These are phyloP conservation scores for Penicillium sp. DNA, from an alignment of 2,329 filamentous ascomycete genomes.

Conservation along the genomic window DNA sequence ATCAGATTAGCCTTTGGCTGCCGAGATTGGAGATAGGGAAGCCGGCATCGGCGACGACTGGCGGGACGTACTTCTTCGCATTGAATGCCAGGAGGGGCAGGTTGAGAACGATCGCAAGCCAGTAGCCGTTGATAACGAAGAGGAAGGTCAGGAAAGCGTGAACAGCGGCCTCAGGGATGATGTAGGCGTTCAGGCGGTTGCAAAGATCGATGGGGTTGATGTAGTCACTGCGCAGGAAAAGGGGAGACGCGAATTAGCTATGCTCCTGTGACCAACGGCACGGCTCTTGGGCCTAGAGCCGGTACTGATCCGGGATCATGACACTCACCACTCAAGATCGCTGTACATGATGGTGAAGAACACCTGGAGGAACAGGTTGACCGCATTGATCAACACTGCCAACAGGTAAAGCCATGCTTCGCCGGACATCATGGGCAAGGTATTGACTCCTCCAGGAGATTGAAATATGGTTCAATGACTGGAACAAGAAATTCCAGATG, in stretches of 20 bases:
- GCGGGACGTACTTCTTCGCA: constrained; percentile 82
- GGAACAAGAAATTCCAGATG: neutral
- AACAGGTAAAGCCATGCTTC: constrained; percentile 98
- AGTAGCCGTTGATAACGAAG: constrained; percentile 98
- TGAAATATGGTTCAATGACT: constrained; percentile 14
- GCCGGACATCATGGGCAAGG: constrained; percentile 74
- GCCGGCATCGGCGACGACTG: constrained; percentile 2
- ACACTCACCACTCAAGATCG: constrained; percentile 94
- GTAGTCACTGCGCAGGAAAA: constrained; percentile 72
- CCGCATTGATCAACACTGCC: constrained; percentile 97
- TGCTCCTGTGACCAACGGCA: neutral
- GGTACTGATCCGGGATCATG: neutral
- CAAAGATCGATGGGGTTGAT: constrained; percentile 99
- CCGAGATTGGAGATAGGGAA: neutral
- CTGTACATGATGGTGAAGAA: constrained; percentile 99
- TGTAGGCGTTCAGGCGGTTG: constrained; percentile 99
- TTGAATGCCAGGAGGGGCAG: constrained; percentile 91
- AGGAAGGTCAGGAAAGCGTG: constrained; percentile 94
- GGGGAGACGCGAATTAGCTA: constrained; percentile 31
- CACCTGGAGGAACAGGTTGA: constrained; percentile 99
- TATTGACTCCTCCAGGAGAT: constrained; percentile 10
- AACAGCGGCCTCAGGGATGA: constrained; percentile 96
- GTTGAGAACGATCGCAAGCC: constrained; percentile 90
- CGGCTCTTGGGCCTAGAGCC: neutral
- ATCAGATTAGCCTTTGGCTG: constrained; percentile 29